Conservation (phyloP, 2,329 filamentous ascomycete species). For the Cadophora sp. region DNA sequence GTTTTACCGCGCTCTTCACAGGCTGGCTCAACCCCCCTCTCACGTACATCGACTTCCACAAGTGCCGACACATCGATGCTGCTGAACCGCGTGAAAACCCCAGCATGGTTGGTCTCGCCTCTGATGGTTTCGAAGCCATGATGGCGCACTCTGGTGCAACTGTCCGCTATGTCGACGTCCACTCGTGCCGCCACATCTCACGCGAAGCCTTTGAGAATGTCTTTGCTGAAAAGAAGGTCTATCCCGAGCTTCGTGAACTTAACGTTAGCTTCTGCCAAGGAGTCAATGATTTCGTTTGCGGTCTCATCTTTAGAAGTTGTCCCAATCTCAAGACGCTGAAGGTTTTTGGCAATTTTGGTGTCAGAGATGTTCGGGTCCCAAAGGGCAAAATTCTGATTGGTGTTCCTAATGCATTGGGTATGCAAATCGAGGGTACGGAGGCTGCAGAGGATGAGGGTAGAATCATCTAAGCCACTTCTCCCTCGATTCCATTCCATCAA, state of each 20-base stretch:
- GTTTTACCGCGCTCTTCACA: conserved; percentile 75
- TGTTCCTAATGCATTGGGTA: conserved; percentile 64
- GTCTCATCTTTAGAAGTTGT: conserved; percentile 68
- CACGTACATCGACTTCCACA: conserved; percentile 74
- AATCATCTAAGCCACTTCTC: conserved; percentile 22
- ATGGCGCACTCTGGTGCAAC: conserved; percentile 81
- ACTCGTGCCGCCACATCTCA: conserved; percentile 83
- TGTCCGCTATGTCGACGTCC: conserved; percentile 75
- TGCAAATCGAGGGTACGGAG: conserved; percentile 63
- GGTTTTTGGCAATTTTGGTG: conserved; percentile 71
- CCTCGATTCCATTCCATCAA: too few relatives aligned
- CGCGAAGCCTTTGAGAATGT: conserved; percentile 74
- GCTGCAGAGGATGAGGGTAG: conserved; percentile 37
- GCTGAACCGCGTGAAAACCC: conserved; percentile 69
- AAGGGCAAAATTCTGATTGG: conserved; percentile 63
- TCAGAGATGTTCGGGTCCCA: conserved; percentile 60
- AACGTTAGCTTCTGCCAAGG: conserved; percentile 80
- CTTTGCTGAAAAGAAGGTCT: conserved; percentile 67
- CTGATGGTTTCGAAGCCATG: conserved; percentile 76
- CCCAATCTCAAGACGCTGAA: conserved; percentile 65
- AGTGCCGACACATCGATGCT: conserved; percentile 79
- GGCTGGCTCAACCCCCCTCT: conserved; percentile 79
- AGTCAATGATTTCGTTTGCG: conserved; percentile 69
- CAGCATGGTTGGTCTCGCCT: conserved; percentile 74
- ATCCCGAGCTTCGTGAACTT: conserved; percentile 72